Base-by-base conservation (phyloP, 768 basidiomycete genomes). In the Termitomyces sp. region DNA sequence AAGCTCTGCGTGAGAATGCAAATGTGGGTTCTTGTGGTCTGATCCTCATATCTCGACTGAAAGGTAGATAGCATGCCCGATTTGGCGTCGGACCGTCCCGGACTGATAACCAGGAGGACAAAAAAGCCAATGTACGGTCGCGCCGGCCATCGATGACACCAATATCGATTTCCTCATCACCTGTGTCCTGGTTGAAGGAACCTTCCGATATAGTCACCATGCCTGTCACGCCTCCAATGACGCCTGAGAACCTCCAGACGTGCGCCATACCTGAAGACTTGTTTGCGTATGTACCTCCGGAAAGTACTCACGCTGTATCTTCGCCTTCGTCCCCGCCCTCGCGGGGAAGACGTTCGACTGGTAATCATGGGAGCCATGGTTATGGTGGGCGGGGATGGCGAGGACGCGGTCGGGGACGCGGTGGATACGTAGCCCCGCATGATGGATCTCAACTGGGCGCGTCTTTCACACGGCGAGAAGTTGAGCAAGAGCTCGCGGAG, bases 181-280 rank as follows among this genome's bases (percentile, higher is more conserved):
- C 62, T 1, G 55, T 59, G 46, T 53, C 55, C 35, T 60, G 66
- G 49, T 47, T 54, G 37, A 30, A 41, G 42, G 57, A 58, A 23
- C 40, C 60, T 45, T 40, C 53, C 43, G 8, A 52, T 46, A 23
- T 19, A 11, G 26, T 30, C 23, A 33, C 28, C 12, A 38, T 33
- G 10, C 63, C 54, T 21, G 50, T 53, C 2, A 60, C 62, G 19
- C 62, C 56, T 9, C 62, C 60, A 5, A 62, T 63, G 62, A 65
- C 64, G n/a, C 64, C 64, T 15, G 68, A 70, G 59, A 62, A 68
- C 46, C 58, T 68, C 19, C 70, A 70, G 56, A 71, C 70, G 0
- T 67, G 66, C 50, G 54, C 63, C 43, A 59, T 70, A 9, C 68
- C 68, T 7, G 70, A 71, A 35, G 68, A 71, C 49, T 59, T 71